Evolutionary conservation across 2,329 filamentous ascomycete species (phyloP).

Genomic region (Cercospora sp.): DNA sequence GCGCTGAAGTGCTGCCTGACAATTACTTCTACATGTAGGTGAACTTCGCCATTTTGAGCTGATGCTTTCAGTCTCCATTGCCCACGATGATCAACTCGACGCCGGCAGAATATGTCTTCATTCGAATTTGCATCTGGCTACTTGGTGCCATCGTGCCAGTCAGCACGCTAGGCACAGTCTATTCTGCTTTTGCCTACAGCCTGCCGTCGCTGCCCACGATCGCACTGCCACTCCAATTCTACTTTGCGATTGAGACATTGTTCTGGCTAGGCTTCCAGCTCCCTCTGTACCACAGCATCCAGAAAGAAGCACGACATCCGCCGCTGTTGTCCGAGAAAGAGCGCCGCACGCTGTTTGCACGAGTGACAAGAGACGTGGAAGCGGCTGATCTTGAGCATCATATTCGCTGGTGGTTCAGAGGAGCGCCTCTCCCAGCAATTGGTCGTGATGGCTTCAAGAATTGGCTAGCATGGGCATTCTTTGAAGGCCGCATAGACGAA

Average conservation of each 20-base stretch:
- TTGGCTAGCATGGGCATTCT: constrained; percentile 68
- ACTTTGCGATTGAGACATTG: constrained; percentile 14
- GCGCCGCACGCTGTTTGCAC: constrained; percentile 57
- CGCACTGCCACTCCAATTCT: constrained; percentile 12
- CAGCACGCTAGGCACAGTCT: constrained; percentile 11
- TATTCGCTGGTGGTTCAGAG: constrained; percentile 64
- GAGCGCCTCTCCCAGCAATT: constrained; percentile 59
- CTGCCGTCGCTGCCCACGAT: constrained; percentile 8
- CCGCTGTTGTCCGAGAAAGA: constrained; percentile 47
- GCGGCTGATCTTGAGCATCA: constrained; percentile 54
- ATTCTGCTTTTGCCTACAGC: background rate
- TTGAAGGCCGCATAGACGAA: constrained; percentile 60
- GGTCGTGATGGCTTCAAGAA: constrained; percentile 64
- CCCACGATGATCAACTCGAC: constrained; percentile 26
- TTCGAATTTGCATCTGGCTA: constrained; percentile 21
- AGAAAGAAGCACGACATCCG: constrained; percentile 55
- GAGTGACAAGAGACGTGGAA: constrained; percentile 56
- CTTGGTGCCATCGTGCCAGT: constrained; percentile 20
- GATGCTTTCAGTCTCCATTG: background rate
- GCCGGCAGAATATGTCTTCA: constrained; percentile 22
- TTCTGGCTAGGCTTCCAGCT: constrained; percentile 32
- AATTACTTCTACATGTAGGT: background rate
- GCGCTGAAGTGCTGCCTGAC: background rate
- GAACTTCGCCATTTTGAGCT: background rate
- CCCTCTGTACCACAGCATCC: constrained; percentile 53